Evolutionary conservation across 1,139 yeast species (phyloP).

Genomic region (Pichia norvegensis): DNA sequence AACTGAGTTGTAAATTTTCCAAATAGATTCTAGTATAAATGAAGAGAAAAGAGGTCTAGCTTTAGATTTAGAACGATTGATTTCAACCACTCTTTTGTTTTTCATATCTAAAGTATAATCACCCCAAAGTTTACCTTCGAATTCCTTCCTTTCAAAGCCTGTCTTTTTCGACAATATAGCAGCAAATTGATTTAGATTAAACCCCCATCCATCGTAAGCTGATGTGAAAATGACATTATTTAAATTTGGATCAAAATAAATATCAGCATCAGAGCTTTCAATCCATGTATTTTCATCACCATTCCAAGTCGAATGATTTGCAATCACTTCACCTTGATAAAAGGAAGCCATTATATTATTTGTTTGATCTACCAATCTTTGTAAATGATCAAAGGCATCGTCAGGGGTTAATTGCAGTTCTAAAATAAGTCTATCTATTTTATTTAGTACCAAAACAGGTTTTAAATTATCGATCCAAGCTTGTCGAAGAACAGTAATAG

Average conservation of each 20-base stretch:
- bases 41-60: constrained; percentile 79
- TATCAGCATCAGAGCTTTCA: constrained; percentile 73
- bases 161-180: constrained; percentile 77
- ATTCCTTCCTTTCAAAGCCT: constrained; percentile 72
- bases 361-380: constrained; percentile 80
- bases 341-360: constrained; percentile 93
- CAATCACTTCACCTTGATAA: constrained; percentile 89
- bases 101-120: constrained; percentile 86
- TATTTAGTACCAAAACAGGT: constrained; percentile 86
- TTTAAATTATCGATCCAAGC: constrained; percentile 91
- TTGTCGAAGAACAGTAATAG: constrained; percentile 88
- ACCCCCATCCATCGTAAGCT: constrained; percentile 98
- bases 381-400: constrained; percentile 80
- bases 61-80: constrained; percentile 41
- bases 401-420: constrained; percentile 76
- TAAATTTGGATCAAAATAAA: constrained; percentile 83
- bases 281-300: constrained; percentile 45
- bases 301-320: constrained; percentile 71
- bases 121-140: constrained; percentile 93
- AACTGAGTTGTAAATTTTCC: constrained; percentile 81
- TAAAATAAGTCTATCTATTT: constrained; percentile 76
- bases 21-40: constrained; percentile 78
- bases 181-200: constrained; percentile 81
- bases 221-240: constrained; percentile 92
- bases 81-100: constrained; percentile 68